Base-by-base conservation (phyloP, 768 basidiomycete species). In the Russula foetens region DNA sequence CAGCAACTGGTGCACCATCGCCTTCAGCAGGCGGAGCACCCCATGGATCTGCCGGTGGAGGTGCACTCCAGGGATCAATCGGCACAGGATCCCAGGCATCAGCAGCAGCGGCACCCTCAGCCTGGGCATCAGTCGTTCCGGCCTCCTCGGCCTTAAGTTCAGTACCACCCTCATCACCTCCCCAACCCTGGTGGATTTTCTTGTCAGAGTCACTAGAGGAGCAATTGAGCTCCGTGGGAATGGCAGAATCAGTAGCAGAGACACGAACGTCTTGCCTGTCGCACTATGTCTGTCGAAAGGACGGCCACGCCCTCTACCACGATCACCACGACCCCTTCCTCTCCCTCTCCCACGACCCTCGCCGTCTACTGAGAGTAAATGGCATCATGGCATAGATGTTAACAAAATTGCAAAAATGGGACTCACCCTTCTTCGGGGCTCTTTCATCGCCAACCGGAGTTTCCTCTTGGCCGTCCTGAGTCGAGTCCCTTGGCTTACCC, bases 121-220 rank as follows among this genome's bases (percentile, higher is more conserved):
- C 79, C 24, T 75, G 77, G 43, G 85, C 90, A 69, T 96, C 93
- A 65, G 72, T 77, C 49, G 75, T 81, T 56, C 88, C 96, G 29
- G 82, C 86, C 61, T 84, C 75, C 72, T 98, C 95, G 35, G 79
- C 80, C 75, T 86, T 86, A 69, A 92, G 80, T 75, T 98, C 96
- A 41, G 88, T 73, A 67, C 77, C 80, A 67, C 89, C 92, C 67
- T 94, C 90, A 65, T 94, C 92, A 44, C 89, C 91, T 65, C 96
- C 96, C 96, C 96, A 98, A 66, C 86, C 88, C 71, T 92, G 89
- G 72, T 92, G 88, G 68, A 95, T 76, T 78, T 92, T 92, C 82
- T 98, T 98, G 67, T 94, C 90, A 47, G 91, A 88, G 76, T 98
- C 96, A 72, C 91, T 94, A 67, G 57, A 60, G 59, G 59, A 60